Evolutionary conservation across 345 rosid species (phyloP).

Genomic region (Brassica nigra): DNA sequence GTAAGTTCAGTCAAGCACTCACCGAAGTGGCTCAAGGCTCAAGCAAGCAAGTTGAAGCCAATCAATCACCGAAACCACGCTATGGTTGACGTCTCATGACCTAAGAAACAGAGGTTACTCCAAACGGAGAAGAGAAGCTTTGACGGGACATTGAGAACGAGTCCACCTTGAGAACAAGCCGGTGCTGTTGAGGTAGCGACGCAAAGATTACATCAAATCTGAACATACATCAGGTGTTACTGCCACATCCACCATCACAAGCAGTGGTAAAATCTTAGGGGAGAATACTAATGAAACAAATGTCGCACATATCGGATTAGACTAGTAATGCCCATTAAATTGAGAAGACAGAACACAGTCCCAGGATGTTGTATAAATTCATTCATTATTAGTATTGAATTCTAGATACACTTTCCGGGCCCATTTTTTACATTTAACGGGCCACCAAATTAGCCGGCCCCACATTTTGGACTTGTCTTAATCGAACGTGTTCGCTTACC

Average conservation of each 20-base stretch:
- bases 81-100: not conserved
- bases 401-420: conserved; percentile 11
- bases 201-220: not conserved
- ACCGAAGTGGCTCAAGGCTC: too few species aligned
- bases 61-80: not conserved
- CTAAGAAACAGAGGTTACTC: not conserved
- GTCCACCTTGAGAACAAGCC: not conserved
- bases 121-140: not conserved
- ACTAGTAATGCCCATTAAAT: conserved; percentile 6
- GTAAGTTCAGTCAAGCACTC: too few species aligned
- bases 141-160: not conserved
- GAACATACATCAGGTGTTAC: too few species aligned
- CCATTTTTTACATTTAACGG: conserved; percentile 19
- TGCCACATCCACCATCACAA: too few species aligned
- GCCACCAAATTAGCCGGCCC: conserved; percentile 13
- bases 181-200: not conserved
- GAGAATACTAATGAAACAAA: too few species aligned
- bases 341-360: not conserved
- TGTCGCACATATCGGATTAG: too few species aligned
- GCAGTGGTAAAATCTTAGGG: too few species aligned
- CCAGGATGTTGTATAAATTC: not conserved
- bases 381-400: not conserved
- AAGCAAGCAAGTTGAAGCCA: not conserved
- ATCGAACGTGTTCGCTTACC: conserved; percentile 1
- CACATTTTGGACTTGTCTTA: not conserved